A percentile compares a stretch with the other conserved stretches of the same genome.
Evolutionary conservation across 371 early-diverging fungal genomes (phyloP).

Genomic region (Dichotomocladium elegans): DNA sequence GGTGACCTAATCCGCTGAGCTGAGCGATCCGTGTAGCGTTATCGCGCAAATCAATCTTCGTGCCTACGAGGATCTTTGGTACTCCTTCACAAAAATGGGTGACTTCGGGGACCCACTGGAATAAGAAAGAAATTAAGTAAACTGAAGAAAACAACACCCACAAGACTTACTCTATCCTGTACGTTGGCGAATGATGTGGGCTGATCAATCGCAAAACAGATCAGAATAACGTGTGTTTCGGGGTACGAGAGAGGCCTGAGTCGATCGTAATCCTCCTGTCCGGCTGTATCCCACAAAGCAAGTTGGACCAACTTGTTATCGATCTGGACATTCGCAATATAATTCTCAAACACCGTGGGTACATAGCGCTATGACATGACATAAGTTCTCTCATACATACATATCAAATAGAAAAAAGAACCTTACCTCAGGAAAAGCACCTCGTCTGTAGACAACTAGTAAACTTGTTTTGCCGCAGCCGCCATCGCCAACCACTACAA

Average conservation of each 20-base stretch:
- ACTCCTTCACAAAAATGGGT: slow-evolving; percentile 78
- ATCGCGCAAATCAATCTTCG: slow-evolving; percentile 83
- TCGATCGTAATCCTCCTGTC: slow-evolving; percentile 91
- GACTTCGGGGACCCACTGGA: slow-evolving; percentile 82
- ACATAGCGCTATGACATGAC: slow-evolving; percentile 40
- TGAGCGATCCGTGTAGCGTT: slow-evolving; percentile 25
- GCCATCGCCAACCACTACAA: slow-evolving; percentile 62
- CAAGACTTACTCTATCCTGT: slow-evolving; percentile 40
- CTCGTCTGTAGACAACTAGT: slow-evolving; percentile 78
- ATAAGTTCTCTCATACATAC: neutral
- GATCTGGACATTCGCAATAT: slow-evolving; percentile 60
- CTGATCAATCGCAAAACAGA: slow-evolving; percentile 65
- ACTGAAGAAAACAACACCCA: neutral
- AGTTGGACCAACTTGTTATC: slow-evolving; percentile 61
- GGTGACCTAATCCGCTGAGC: slow-evolving; percentile 30
- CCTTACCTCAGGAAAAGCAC: slow-evolving; percentile 80
- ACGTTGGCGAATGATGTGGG: slow-evolving; percentile 71
- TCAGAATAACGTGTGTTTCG: slow-evolving; percentile 70
- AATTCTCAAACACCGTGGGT: slow-evolving; percentile 79
- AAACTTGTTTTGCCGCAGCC: slow-evolving; percentile 87
- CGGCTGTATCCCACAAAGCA: slow-evolving; percentile 74
- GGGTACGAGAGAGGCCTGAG: slow-evolving; percentile 75
- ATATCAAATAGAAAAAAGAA: slow-evolving; percentile 1
- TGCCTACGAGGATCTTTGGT: slow-evolving; percentile 86
- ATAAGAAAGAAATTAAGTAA: neutral